Percentiles rank a stretch among this genome's conserved stretches.
Evolutionary conservation across 2,329 filamentous ascomycete species (phyloP).

Genomic region (Lachnellula hyalina): DNA sequence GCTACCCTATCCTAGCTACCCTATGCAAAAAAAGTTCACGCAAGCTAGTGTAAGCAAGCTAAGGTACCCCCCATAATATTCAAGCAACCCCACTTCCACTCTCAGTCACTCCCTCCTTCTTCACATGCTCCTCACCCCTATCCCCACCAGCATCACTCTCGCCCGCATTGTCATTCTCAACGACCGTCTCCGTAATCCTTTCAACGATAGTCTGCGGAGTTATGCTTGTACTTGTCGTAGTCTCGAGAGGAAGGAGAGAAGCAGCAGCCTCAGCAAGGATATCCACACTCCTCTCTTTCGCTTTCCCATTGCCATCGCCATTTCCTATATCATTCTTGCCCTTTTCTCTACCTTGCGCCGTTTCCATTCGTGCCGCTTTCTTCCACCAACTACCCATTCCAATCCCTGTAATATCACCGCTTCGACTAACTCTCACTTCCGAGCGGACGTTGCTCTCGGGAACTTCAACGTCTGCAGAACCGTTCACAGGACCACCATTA

Average conservation of each 20-base stretch:
- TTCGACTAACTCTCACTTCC: slow-evolving; percentile 1
- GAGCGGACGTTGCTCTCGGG: slow-evolving; percentile 7
- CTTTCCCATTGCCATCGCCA: slow-evolving; percentile 2
- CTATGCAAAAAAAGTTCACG: too few relatives aligned
- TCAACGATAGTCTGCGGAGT: slow-evolving; percentile 9
- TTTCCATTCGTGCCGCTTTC: slow-evolving; percentile 10
- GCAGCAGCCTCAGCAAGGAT: background rate
- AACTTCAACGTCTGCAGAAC: slow-evolving; percentile 8
- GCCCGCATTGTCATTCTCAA: slow-evolving; percentile 14
- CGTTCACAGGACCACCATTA: background rate
- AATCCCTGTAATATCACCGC: slow-evolving; percentile 19
- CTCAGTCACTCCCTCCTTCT: too few relatives aligned
- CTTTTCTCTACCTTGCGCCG: background rate
- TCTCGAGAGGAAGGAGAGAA: background rate
- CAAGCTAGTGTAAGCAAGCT: too few relatives aligned
- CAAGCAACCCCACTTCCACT: too few relatives aligned
- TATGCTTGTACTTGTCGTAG: background rate
- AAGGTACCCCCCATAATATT: too few relatives aligned
- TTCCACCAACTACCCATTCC: slow-evolving; percentile 25
- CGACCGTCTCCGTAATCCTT: slow-evolving; percentile 16
- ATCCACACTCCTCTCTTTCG: background rate
- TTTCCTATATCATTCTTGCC: background rate
- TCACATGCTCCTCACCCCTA: too few relatives aligned
- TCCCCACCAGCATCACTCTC: too few relatives aligned
- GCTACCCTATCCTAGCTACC: too few relatives aligned